Base-by-base conservation (phyloP, 2,329 filamentous ascomycete species). In the Ascomycota sp. region DNA sequence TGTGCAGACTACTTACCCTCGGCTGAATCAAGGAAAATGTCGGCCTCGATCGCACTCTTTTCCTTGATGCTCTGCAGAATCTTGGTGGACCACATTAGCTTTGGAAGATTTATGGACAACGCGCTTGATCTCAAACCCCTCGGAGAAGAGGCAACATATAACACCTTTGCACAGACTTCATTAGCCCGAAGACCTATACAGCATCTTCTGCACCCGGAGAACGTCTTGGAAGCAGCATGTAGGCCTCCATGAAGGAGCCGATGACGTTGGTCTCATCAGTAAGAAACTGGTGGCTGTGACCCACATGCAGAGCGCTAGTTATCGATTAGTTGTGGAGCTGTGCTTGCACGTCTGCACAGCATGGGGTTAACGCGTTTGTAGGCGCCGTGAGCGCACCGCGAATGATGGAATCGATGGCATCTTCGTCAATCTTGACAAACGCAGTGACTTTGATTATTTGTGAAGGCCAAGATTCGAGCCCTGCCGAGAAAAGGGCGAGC, bases 61-160 rank as follows among this genome's bases (percentile, higher is more conserved):
- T 76, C 72, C 46, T 63, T 68, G 60, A 81, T 78, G 37, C 68
- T 64, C 50, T 78, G 68, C 41, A 81, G 56, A 39, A 72, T 76
- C 49, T 77, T 69, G 31, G 59, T 68, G 64, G 72, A 80, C 48
- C 80, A 64, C 47, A 81, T 74, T n/a, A 80, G 58, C 54, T 64
- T 64, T 72, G 57, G 72, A 81, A 6, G 62, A 67, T 59, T 77
- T 78, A 56, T 78, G 77, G 41, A 78, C 74, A 35, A 81, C 77
- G 4, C 75, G 74, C 34, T 64, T 57, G 33, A 76, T 64, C 53
- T 64, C 69, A 43, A 74, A 59, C 50, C 69, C 71, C 36, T 68
- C 66, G 12, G 58, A 62, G 45, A 72, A 64, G 25, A 70, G 60
- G 48, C 68, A 61, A 48, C 59, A 55, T 33, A 61, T 56, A 4